Evolutionary conservation across 2,329 filamentous ascomycete species (phyloP).

Genomic region (Aspergillus niger): DNA sequence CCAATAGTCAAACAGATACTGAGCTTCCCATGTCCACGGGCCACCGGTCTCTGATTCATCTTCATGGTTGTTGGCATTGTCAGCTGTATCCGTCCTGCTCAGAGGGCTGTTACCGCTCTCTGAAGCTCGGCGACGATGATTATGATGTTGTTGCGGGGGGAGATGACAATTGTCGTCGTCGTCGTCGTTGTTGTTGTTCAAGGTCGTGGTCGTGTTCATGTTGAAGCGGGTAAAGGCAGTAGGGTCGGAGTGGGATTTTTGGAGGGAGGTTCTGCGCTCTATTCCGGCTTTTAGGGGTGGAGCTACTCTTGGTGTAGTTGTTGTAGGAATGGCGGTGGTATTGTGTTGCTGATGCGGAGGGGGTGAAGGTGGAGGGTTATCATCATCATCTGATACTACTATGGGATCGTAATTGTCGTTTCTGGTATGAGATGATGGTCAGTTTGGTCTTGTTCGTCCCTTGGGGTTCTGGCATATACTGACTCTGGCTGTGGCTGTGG

Average conservation of each 20-base stretch:
- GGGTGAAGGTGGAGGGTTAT: background rate
- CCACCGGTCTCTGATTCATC: constrained; percentile 32
- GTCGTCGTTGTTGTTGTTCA: too few species aligned
- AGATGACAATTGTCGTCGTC: too few species aligned
- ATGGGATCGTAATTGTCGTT: too few species aligned
- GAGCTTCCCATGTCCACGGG: constrained; percentile 46
- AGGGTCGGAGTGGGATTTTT: constrained; percentile 41
- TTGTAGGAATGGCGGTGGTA: background rate
- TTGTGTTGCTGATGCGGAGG: background rate
- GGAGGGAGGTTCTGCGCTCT: constrained; percentile 21
- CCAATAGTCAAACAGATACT: constrained; percentile 49
- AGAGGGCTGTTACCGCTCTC: constrained; percentile 10
- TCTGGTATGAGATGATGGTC: too few species aligned
- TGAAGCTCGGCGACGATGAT: background rate
- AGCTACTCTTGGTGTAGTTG: constrained; percentile 1
- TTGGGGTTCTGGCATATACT: constrained; percentile 27
- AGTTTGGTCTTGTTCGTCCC: too few species aligned
- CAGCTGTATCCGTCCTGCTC: background rate
- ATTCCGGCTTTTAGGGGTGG: constrained; percentile 1
- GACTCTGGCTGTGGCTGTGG: constrained; percentile 25
- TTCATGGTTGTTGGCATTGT: background rate
- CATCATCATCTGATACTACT: too few species aligned
- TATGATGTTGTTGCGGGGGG: too few species aligned
- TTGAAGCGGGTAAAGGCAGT: constrained; percentile 22
- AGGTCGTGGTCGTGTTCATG: background rate